Conservation (phyloP, 2,329 filamentous ascomycete species). For the Harringtonia lauricola region DNA sequence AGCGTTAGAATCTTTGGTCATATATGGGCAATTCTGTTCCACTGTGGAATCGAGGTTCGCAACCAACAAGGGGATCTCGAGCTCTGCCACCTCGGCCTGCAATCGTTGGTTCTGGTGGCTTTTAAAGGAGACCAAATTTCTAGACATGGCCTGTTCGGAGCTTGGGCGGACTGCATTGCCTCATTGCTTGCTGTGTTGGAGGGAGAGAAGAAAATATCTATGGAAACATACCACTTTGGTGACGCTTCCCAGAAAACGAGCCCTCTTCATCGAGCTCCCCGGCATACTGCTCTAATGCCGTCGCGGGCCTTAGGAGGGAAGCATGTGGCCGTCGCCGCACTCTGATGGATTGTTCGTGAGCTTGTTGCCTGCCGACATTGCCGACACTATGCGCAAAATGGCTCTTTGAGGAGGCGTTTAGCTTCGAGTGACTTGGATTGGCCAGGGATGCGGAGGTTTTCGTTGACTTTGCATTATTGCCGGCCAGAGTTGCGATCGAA, state of each 20-base stretch:
- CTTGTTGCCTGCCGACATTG: no score
- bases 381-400: no score
- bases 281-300: conserved; percentile 21
- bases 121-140: no score
- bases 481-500: background rate
- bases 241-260: conserved; percentile 10
- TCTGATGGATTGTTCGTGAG: conserved; percentile 30
- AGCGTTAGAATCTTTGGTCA: conserved; percentile 50
- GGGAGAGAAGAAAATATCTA: conserved; percentile 8
- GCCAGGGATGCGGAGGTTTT: background rate
- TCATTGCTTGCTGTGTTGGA: no score
- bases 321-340: conserved; percentile 27
- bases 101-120: no score
- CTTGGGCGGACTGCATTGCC: no score
- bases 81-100: no score
- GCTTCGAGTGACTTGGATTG: conserved; percentile 22
- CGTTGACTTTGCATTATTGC: background rate
- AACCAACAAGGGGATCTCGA: no score
- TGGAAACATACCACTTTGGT: conserved; percentile 28
- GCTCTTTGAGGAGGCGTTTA: no score
- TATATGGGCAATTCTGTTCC: background rate
- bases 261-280: conserved; percentile 14
- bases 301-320: conserved; percentile 28
- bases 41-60: no score
- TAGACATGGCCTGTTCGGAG: no score